phyloP scores from a whole-genome alignment of 441 rosid genomes.

The Populus hybrid region DNA sequence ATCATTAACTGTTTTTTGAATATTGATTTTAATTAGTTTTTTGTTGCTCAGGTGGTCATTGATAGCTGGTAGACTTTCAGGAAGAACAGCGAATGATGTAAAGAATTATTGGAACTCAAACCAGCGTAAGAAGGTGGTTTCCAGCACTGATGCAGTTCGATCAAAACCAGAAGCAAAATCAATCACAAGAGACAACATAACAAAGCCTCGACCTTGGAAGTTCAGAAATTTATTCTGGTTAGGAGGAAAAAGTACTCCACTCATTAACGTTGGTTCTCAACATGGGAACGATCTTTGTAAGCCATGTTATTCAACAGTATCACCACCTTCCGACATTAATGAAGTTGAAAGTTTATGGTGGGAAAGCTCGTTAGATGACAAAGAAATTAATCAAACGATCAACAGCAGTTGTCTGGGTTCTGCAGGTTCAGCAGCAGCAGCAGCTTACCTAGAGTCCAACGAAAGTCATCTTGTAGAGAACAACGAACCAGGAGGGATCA shows the following conservation, averaged over 20 bases:
- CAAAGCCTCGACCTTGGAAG: slow-evolving; percentile 26
- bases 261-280: neutral
- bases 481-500: neutral
- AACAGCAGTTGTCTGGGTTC: neutral
- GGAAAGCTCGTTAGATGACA: slow-evolving; percentile 22
- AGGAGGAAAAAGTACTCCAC: neutral
- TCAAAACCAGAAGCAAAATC: neutral
- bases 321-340: neutral
- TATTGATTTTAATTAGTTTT: too few species aligned
- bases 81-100: slow-evolving; percentile 26
- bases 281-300: neutral
- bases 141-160: neutral
- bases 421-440: neutral
- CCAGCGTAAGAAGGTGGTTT: neutral
- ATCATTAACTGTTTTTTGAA: too few species aligned
- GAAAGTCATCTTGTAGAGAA: neutral
- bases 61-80: slow-evolving; percentile 19
- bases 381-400: neutral
- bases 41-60: neutral
- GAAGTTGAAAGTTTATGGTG: slow-evolving; percentile 22
- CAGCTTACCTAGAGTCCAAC: neutral
- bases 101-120: slow-evolving; percentile 25
- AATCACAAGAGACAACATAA: slow-evolving; percentile 14
- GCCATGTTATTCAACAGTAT: neutral
- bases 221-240: neutral